Evolutionary conservation across 2,329 filamentous ascomycete species (phyloP).

Genomic region (Fusarium guadeloupense): DNA sequence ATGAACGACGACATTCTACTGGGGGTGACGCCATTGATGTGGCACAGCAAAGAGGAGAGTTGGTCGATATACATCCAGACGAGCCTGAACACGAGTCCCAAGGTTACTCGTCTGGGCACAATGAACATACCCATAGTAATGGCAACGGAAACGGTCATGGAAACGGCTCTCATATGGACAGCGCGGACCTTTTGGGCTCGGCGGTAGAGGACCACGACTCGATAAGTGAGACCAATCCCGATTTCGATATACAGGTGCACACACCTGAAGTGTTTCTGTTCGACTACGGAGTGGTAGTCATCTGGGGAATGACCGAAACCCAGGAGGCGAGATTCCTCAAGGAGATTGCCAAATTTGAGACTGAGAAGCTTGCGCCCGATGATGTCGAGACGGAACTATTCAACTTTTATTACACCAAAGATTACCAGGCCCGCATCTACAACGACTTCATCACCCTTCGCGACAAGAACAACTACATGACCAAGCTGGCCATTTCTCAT

Average conservation of each 20-base stretch:
- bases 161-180: constrained; percentile 40
- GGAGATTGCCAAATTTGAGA: constrained; percentile 93
- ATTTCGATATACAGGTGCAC: constrained; percentile 89
- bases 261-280: constrained; percentile 96
- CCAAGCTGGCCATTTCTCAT: constrained; percentile 94
- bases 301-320: constrained; percentile 95
- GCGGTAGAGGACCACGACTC: constrained; percentile 49
- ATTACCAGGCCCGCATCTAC: constrained; percentile 98
- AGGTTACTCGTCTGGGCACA: constrained; percentile 42
- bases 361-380: constrained; percentile 86
- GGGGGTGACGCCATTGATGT: constrained; percentile 66
- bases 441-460: constrained; percentile 97
- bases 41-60: constrained; percentile 61
- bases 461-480: constrained; percentile 98
- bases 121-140: constrained; percentile 37
- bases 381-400: constrained; percentile 97
- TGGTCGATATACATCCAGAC: constrained; percentile 68
- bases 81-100: constrained; percentile 44
- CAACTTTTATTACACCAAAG: constrained; percentile 98
- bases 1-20: constrained; percentile 78
- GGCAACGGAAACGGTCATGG: constrained; percentile 40
- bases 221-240: constrained; percentile 62
- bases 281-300: constrained; percentile 95
- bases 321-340: constrained; percentile 93
- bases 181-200: constrained; percentile 49